Base-by-base conservation (phyloP, 495 filamentous ascomycete species). In the Hypomontagnella monticulosa region DNA sequence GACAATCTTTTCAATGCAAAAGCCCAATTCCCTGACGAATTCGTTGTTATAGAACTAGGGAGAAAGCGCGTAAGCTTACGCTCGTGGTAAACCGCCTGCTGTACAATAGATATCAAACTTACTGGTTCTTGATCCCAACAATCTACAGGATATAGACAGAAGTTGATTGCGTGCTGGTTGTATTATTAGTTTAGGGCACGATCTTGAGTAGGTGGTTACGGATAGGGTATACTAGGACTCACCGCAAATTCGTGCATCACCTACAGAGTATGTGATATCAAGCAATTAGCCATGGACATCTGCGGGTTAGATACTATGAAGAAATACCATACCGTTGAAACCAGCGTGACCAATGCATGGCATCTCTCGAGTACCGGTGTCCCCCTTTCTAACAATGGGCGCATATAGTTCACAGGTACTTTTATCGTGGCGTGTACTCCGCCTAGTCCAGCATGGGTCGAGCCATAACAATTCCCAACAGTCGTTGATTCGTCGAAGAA, bases 201-300 rank as follows among this genome's bases (percentile, higher is more conserved):
- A 37, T 43, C 9, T 5, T 15, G 47, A 9, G 4, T n/a, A 2
- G 3, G 1, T 15, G 1, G 12, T 4, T n/a, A 12, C 4, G n/a
- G n/a, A 40, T 18, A n/a, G 11, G 4, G 8, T 3, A 2, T 18
- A 14, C 18, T 15, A n/a, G 46, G 1, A n/a, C 48, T 44, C 19
- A 61, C 58, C 41, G 5, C 4, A 18, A 54, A 18, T 16, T 61
- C 58, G 30, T 61, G 58, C 0, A 61, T 9, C 0, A 61, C 11
- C 58, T 61, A 18, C 4, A 18, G 32, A 27, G 32, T 20, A 3
- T n/a, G n/a, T 14, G 15, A 23, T 20, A 46, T 30, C 11, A 40
- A 53, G 18, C 4, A 14, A 20, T 44, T 33, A 47, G 49, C n/a
- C 40, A 18, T 5, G 3, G 32, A 30, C 16, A 1, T 14, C 34